A percentile compares a stretch with the other conserved stretches of the same genome.
These are phyloP conservation scores for Agaricales sp. DNA, from an alignment of 1,284 basidiomycete species.

Conservation along the genomic window DNA sequence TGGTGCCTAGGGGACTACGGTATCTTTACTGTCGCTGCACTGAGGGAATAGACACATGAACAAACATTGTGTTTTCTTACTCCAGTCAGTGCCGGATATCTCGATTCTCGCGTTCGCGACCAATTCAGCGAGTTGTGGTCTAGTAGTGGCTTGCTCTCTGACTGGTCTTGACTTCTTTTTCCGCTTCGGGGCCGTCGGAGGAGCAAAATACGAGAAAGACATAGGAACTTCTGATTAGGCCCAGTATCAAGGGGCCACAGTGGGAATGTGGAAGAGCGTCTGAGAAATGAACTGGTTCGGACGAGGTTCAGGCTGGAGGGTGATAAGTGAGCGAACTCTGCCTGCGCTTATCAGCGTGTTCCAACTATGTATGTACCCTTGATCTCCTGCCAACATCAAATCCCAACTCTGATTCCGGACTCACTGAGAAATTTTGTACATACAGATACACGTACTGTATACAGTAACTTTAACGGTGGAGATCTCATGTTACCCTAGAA, in stretches of 20 bases:
- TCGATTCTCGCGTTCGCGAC: slow-evolving; percentile 29
- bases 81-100: slow-evolving; percentile 30
- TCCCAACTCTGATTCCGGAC: no score
- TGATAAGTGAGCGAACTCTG: no score
- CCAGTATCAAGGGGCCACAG: not conserved
- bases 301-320: not conserved
- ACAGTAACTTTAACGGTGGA: no score
- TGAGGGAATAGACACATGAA: not conserved
- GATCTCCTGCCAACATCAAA: no score
- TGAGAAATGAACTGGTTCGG: not conserved
- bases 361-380: no score
- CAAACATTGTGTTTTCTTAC: slow-evolving; percentile 24
- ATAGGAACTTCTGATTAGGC: slow-evolving; percentile 13
- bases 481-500: no score
- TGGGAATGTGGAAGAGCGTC: not conserved
- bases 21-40: not conserved
- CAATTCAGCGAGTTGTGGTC: slow-evolving; percentile 16
- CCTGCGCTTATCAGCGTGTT: no score
- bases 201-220: slow-evolving; percentile 29
- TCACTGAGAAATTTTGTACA: no score
- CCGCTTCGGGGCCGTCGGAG: slow-evolving; percentile 30
- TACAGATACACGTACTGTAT: no score
- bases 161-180: slow-evolving; percentile 20
- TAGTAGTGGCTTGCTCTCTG: slow-evolving; percentile 4
- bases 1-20: not conserved